Base-by-base conservation (phyloP, 306 rosid species). In the Astragalus glycyphyllos region DNA sequence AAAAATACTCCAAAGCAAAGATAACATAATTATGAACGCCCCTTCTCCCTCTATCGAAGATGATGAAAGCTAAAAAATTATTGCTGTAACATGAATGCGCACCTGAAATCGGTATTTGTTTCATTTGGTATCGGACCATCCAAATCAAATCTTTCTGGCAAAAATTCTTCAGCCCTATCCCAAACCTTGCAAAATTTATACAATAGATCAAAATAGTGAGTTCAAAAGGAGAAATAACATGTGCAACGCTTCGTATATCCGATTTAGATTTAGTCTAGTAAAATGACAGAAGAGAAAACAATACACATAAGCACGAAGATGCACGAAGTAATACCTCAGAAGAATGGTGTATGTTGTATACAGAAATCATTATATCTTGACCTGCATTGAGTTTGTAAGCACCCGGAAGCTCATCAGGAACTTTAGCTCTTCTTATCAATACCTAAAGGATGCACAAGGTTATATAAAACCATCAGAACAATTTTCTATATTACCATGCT, bases 361-460 rank as follows among this genome's bases (percentile, higher is more conserved):
- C 99, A 56, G 97, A 91, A 70, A 94, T 91, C 97, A 91, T 94
- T 51, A 94, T 85, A 86, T 94, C 97, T 82, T 94, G 99, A 82
- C 99, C 97, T 46, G 94, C 88, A 58, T 86, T 72, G 65, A 91
- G 84, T 84, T 86, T 91, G 92, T 83, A 94, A 75, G 74, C 80
- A 71, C 99, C 97, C 2, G 96, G 97, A 69, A 94, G 96, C 79
- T 67, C 73, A 32, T 94, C 97, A 58, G 89, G 88, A 63, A 87
- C 89, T 86, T 67, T 84, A 80, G 99, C 97, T 81, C 99, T 84
- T 89, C 99, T 91, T 80, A 94, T 83, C 81, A 94, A 83, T 41
- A 94, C 97, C 99, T 90, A 66, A 17, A 79, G 67, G 69, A 80
- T 74, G 81, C 68, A 58, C 11, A 8, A 50, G 16, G 44, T 55